phyloP scores from a whole-genome alignment of 257 asterid genomes.

The Capsicum rhomboideum region DNA sequence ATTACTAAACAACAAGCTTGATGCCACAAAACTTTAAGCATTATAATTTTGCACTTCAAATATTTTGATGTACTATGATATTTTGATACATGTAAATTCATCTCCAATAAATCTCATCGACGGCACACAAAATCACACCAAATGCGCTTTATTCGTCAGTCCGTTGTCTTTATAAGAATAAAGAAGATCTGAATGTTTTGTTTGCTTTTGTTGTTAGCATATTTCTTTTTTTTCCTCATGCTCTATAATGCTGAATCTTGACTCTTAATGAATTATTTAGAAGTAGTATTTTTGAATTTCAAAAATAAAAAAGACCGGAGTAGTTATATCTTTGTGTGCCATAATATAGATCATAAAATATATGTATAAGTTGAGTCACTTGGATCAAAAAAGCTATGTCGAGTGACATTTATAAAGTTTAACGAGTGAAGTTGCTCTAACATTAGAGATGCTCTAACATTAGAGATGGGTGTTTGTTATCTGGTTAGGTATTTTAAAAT shows the following conservation, averaged over 20 bases:
- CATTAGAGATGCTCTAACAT: too few relatives aligned
- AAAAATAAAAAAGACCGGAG: not conserved
- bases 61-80: too few relatives aligned
- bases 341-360: not conserved
- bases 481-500: too few relatives aligned
- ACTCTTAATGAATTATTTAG: not conserved
- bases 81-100: too few relatives aligned
- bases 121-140: too few relatives aligned
- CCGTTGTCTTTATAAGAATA: not conserved
- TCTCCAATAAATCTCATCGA: too few relatives aligned
- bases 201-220: not conserved
- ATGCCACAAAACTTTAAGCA: too few relatives aligned
- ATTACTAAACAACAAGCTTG: too few relatives aligned
- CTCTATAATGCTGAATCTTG: not conserved
- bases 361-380: too few relatives aligned
- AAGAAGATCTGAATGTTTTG: not conserved
- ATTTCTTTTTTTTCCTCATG: not conserved
- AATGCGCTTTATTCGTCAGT: too few relatives aligned
- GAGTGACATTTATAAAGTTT: not conserved
- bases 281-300: not conserved
- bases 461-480: too few relatives aligned
- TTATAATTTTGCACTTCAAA: too few relatives aligned
- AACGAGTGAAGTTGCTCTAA: not conserved
- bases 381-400: not conserved
- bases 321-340: not conserved